Conservation (phyloP, 345 rosid species). For the Arabidopsis arenosa region DNA sequence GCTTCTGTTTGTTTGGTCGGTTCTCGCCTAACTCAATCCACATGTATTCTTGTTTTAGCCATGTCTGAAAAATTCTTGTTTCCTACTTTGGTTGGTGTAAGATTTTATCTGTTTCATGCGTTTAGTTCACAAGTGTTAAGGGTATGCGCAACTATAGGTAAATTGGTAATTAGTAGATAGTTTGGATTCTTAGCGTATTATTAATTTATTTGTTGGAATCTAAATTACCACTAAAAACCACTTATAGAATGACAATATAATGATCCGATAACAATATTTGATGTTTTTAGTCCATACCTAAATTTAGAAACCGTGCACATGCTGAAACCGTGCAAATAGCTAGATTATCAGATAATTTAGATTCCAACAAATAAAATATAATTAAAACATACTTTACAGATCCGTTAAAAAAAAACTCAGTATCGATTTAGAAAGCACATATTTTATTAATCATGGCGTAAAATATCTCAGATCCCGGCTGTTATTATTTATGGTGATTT, state of each 20-base stretch:
- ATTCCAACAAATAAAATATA: too few species aligned
- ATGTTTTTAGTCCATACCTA: too few species aligned
- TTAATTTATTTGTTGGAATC: too few species aligned
- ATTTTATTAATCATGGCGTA: too few species aligned
- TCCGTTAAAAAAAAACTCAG: too few species aligned
- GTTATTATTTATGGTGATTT: not conserved
- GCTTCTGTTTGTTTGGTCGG: constrained; percentile 12
- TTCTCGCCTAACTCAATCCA: not conserved
- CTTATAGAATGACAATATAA: not conserved
- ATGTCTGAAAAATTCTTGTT: not conserved
- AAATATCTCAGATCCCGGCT: too few species aligned
- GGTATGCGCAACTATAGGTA: not conserved
- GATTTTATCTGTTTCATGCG: not conserved
- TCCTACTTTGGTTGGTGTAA: constrained; percentile 20
- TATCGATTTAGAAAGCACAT: too few species aligned
- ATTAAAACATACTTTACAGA: too few species aligned
- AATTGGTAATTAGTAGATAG: not conserved
- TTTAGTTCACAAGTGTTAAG: not conserved
- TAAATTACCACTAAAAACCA: not conserved
- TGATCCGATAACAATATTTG: not conserved
- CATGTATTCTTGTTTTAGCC: constrained; percentile 10
- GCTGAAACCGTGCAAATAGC: too few species aligned
- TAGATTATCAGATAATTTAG: too few species aligned
- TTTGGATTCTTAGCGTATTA: too few species aligned
- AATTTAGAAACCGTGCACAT: not conserved